Base-by-base conservation (phyloP, 495 filamentous ascomycete genomes). In the Penicillium paradoxum region DNA sequence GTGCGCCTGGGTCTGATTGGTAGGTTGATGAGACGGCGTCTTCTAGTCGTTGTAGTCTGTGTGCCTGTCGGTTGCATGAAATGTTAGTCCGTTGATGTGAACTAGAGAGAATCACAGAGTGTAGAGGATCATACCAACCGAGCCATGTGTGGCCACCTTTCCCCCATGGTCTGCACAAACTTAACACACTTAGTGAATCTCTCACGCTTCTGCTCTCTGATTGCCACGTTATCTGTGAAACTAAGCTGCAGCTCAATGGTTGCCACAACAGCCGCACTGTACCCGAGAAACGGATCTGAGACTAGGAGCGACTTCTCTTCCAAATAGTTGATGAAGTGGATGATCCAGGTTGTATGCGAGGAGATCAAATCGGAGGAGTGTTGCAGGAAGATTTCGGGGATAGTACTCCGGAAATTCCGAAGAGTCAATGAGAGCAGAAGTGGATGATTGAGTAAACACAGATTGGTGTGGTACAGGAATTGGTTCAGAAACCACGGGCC, bases 181-280 rank as follows among this genome's bases (percentile, higher is more conserved):
- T 60, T 58, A 24, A 76, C 66, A 47, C 75, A 78, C 47, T 70
- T 76, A 29, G 65, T 64, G 50, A 78, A 78, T 17, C 68, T 63
- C 6, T 73, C 66, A 11, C 70, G 66, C 45, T 78, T 78, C 46
- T 75, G 63, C 49, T 71, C 61, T 19, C 72, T 57, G 19, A 71
- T 73, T 1, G 50, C 55, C 2, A 52, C 25, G 25, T 73, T 62
- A 1, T 75, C 71, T 1, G 70, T 73, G 46, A 75, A 76, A 32
- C 75, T 78, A 4, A 75, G 63, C 44, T 78, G 75, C 1, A 78
- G 59, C 49, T 77, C 74, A 54, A 78, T 78, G 10, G 75, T 78
- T 9, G 73, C 75, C 7, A 76, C 69, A 8, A 78, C 73, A 10
- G 75, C 73, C 15, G 71, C 75, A 18, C 75, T 71, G 50, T 78